A percentile compares a stretch with the other conserved stretches of the same genome.
phyloP scores from a whole-genome alignment of 192 early-diverging fungal species.

The Piromyces finnis region DNA sequence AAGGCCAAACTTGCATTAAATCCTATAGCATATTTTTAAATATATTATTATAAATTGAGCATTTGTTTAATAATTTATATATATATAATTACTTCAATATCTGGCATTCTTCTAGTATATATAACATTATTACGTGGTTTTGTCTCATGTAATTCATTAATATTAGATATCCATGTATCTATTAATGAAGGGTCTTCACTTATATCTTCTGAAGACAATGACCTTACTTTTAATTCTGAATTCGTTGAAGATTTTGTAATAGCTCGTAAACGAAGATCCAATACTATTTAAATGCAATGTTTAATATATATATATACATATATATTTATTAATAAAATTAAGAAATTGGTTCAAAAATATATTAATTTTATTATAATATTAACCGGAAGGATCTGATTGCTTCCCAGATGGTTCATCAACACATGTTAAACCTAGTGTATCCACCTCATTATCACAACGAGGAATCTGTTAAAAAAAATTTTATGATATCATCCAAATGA shows the following conservation, averaged over 20 bases:
- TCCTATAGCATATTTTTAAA: no score
- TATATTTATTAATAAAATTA: not conserved
- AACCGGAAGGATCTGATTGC: constrained; percentile 34
- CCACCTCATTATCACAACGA: constrained; percentile 18
- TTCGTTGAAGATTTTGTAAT: constrained; percentile 15
- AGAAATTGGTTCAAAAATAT: no score
- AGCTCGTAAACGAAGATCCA: constrained; percentile 28
- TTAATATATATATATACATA: not conserved
- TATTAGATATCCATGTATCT: constrained; percentile 29
- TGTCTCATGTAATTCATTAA: constrained; percentile 25
- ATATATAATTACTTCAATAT: constrained; percentile 29
- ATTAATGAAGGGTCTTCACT: constrained; percentile 13
- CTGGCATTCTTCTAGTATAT: constrained; percentile 27
- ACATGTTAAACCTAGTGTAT: constrained; percentile 20
- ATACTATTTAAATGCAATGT: constrained; percentile 7
- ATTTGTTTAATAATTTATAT: no score
- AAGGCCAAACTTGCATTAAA: constrained; percentile 37
- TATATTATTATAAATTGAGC: no score
- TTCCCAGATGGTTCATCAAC: constrained; percentile 25
- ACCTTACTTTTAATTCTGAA: constrained; percentile 15
- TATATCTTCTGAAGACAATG: constrained; percentile 8
- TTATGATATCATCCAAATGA: no score
- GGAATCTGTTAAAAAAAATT: constrained; percentile 14
- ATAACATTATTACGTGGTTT: constrained; percentile 17
- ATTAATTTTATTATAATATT: not conserved